These are phyloP conservation scores for Epichloe baconii DNA, from an alignment of 2,329 filamentous ascomycete species.

Conservation along the genomic window DNA sequence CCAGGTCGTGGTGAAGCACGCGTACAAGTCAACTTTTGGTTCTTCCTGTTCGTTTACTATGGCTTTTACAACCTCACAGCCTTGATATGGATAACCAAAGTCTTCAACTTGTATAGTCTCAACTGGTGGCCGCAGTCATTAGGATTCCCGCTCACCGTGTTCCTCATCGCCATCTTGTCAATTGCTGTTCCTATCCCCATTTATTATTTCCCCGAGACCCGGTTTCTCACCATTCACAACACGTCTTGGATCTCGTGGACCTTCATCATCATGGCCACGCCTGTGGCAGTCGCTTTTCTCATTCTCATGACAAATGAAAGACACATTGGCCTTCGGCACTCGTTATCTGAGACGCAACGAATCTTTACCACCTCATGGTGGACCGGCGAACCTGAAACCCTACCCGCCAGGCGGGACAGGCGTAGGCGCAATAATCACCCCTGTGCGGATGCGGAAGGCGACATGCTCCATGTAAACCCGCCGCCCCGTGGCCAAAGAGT, in stretches of 20 bases:
- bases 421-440: slow-evolving; percentile 13
- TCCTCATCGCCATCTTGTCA: slow-evolving; percentile 47
- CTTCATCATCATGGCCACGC: slow-evolving; percentile 57
- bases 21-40: slow-evolving; percentile 58
- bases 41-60: slow-evolving; percentile 58
- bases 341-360: slow-evolving; percentile 52
- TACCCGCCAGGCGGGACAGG: slow-evolving; percentile 26
- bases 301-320: slow-evolving; percentile 52
- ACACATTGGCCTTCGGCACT: slow-evolving; percentile 46
- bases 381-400: slow-evolving; percentile 42
- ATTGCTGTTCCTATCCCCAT: slow-evolving; percentile 46
- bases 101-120: slow-evolving; percentile 57
- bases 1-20: slow-evolving; percentile 51
- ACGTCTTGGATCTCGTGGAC: slow-evolving; percentile 58
- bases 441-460: slow-evolving; percentile 25
- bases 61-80: slow-evolving; percentile 56
- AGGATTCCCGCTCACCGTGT: slow-evolving; percentile 51
- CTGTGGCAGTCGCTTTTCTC: slow-evolving; percentile 50
- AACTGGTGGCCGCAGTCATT: slow-evolving; percentile 58
- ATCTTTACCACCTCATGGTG: slow-evolving; percentile 56
- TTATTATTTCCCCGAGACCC: slow-evolving; percentile 39
- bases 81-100: slow-evolving; percentile 57
- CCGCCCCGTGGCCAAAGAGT: slow-evolving; percentile 19
- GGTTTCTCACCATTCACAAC: slow-evolving; percentile 46
- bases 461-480: slow-evolving; percentile 15